Percentiles rank a stretch among this genome's conserved stretches.
Conservation (phyloP, 805 yeast species). For the Wickerhamomyces mucosus region DNA sequence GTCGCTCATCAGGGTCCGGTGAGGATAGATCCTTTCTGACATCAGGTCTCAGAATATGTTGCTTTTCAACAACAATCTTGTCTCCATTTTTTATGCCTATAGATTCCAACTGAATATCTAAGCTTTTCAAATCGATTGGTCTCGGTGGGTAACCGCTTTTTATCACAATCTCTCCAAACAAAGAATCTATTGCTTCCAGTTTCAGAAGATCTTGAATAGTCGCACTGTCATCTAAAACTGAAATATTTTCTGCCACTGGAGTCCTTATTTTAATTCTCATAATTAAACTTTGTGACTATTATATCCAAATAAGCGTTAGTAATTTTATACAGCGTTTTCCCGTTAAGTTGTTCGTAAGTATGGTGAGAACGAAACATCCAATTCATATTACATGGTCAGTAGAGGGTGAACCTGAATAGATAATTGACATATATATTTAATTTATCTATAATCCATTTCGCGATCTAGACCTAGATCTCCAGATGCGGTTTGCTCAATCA, state of each 20-base stretch:
- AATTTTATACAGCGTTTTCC: no score
- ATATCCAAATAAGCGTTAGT: no score
- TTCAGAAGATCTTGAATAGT: slow-evolving; percentile 24
- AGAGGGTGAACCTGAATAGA: no score
- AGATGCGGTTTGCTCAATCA: no score
- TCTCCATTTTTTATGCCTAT: slow-evolving; percentile 52
- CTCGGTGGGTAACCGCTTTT: slow-evolving; percentile 59
- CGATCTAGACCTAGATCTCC: no score
- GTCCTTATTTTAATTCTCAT: slow-evolving; percentile 32
- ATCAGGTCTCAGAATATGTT: background rate
- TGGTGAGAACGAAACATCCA: no score
- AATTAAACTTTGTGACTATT: no score
- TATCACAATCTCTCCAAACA: slow-evolving; percentile 18
- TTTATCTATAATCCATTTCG: no score
- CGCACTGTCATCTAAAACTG: slow-evolving; percentile 29
- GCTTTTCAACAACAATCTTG: slow-evolving; percentile 33
- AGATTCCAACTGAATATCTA: slow-evolving; percentile 21
- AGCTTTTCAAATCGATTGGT: slow-evolving; percentile 24
- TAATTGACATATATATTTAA: no score
- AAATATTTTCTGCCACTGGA: slow-evolving; percentile 20
- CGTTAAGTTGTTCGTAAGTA: no score
- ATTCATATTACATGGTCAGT: no score
- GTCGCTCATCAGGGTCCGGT: slow-evolving; percentile 3
- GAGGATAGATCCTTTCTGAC: slow-evolving; percentile 2
- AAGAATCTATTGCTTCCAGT: slow-evolving; percentile 4